Conservation (phyloP, 2,329 filamentous ascomycete genomes). For the Aspergillus awamori region DNA sequence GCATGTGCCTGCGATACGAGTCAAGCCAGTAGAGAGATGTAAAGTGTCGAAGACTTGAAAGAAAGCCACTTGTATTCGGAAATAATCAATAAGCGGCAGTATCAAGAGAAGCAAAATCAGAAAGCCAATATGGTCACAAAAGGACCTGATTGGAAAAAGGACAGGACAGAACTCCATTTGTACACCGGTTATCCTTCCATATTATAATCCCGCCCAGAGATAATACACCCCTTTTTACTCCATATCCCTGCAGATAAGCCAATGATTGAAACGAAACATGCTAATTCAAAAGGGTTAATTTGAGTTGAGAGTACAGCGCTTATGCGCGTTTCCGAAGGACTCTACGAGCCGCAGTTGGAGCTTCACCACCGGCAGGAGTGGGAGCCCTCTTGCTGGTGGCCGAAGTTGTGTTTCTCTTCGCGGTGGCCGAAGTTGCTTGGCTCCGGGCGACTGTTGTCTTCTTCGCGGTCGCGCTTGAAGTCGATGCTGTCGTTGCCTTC, state of each 20-base stretch:
- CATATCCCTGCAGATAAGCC: background rate
- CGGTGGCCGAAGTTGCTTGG: conserved; percentile 37
- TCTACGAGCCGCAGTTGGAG: conserved; percentile 38
- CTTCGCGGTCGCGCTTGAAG: conserved; percentile 32
- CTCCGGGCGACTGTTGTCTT: conserved; percentile 32
- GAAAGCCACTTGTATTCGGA: too few relatives aligned
- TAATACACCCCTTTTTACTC: background rate
- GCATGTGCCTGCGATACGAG: too few relatives aligned
- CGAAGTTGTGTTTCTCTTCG: conserved; percentile 39
- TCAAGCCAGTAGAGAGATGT: too few relatives aligned
- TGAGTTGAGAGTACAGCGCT: background rate
- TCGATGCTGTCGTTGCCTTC: conserved; percentile 33
- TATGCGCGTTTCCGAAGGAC: conserved; percentile 47
- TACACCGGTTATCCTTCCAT: background rate
- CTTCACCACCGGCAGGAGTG: conserved; percentile 34
- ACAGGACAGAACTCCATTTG: background rate
- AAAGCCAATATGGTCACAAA: background rate
- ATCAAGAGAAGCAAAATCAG: background rate
- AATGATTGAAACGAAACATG: background rate
- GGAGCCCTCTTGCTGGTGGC: conserved; percentile 38
- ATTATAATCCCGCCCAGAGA: background rate
- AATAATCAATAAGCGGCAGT: too few relatives aligned
- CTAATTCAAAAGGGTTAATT: background rate
- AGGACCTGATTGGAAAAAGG: background rate
- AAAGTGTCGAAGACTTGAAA: too few relatives aligned